phyloP scores from a whole-genome alignment of 306 rosid species.

The Neltuma alba region DNA sequence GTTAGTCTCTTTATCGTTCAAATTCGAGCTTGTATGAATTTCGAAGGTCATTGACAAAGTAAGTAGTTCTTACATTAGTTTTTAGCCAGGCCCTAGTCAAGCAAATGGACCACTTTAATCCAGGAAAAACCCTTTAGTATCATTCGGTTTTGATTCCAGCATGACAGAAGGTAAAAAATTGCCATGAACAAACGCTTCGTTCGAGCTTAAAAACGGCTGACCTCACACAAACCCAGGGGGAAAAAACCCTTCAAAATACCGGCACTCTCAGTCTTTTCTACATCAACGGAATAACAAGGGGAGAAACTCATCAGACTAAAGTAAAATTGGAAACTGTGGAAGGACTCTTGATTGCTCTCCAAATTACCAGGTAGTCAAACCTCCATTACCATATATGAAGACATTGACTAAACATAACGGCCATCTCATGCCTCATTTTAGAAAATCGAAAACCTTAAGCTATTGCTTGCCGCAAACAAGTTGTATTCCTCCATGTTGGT shows the following conservation, averaged over 20 bases:
- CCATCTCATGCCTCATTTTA: conserved; percentile 66
- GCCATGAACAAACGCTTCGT: conserved; percentile 39
- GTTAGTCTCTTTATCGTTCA: not conserved
- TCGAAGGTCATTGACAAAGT: not conserved
- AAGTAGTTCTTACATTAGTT: not conserved
- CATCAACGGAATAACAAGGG: conserved; percentile 45
- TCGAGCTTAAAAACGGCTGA: conserved; percentile 27
- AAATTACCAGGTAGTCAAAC: conserved; percentile 60
- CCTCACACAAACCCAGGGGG: conserved; percentile 24
- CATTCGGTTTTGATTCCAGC: conserved; percentile 34
- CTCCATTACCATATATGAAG: conserved; percentile 61
- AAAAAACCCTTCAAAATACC: conserved; percentile 49
- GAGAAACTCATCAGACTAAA: conserved; percentile 53
- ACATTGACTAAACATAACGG: conserved; percentile 62
- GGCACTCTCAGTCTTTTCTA: conserved; percentile 66
- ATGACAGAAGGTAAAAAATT: conserved; percentile 25
- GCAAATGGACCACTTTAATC: conserved; percentile 27
- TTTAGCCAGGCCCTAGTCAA: not conserved
- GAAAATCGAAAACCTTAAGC: conserved; percentile 76
- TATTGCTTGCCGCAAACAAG: conserved; percentile 85
- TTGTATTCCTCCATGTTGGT: conserved; percentile 81
- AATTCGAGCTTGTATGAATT: not conserved
- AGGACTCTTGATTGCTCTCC: conserved; percentile 74
- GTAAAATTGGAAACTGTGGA: conserved; percentile 51
- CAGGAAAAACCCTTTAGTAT: conserved; percentile 33